Conservation (phyloP, 1,284 basidiomycete species). For the Chalciporus sp. region DNA sequence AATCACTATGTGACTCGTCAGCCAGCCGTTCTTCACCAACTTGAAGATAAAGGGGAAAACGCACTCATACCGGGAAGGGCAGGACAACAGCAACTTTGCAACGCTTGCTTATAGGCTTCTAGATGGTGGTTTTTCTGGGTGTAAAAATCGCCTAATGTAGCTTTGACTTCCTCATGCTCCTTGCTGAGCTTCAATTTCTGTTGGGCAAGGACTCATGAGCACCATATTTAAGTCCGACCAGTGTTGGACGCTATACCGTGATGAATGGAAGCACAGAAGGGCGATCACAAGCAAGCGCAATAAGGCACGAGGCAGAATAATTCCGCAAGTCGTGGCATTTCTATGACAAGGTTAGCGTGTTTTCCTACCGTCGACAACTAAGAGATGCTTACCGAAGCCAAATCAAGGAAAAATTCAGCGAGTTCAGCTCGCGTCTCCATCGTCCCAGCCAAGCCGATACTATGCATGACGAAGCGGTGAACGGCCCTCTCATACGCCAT, state of each 20-base stretch:
- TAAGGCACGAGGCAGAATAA: slow-evolving; percentile 42
- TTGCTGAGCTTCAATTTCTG: slow-evolving; percentile 29
- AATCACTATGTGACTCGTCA: slow-evolving; percentile 28
- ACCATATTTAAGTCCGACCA: background rate
- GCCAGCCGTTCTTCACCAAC: background rate
- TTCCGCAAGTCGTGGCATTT: slow-evolving; percentile 46
- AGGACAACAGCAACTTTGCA: slow-evolving; percentile 37
- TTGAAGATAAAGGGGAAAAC: background rate
- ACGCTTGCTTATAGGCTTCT: slow-evolving; percentile 38
- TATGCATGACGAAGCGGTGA: slow-evolving; percentile 41
- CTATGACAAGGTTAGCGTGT: slow-evolving; percentile 30
- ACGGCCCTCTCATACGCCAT: slow-evolving; percentile 41
- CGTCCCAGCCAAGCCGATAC: slow-evolving; percentile 35
- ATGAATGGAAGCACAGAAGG: slow-evolving; percentile 37
- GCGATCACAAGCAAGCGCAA: slow-evolving; percentile 39
- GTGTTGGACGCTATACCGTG: slow-evolving; percentile 14
- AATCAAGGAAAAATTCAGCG: slow-evolving; percentile 45
- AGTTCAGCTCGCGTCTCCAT: slow-evolving; percentile 25
- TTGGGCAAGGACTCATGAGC: background rate
- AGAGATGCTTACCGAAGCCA: slow-evolving; percentile 39
- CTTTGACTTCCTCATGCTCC: slow-evolving; percentile 26
- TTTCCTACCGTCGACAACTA: background rate
- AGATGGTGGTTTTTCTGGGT: slow-evolving; percentile 37
- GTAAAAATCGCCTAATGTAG: slow-evolving; percentile 29
- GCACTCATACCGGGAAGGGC: slow-evolving; percentile 37